Evolutionary conservation across 108 stramenopile genomes (phyloP), one percentile per base, ranked within the genome.

Genomic region (Thalassiosira profunda): DNA sequence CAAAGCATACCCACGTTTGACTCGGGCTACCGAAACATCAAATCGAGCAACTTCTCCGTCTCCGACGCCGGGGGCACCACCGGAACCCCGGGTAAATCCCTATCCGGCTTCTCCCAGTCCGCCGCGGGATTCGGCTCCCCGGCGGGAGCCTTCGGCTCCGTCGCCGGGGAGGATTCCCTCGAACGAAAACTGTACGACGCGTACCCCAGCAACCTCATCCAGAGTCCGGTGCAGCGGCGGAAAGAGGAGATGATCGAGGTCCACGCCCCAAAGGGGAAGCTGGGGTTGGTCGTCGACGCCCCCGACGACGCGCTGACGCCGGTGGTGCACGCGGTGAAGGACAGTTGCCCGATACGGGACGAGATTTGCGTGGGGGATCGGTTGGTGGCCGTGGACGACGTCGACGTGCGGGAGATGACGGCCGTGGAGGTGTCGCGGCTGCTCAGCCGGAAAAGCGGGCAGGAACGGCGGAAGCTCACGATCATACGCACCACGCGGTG

Each of bases 31-130:
- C n/a, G n/a, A n/a, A n/a, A n/a, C n/a, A n/a, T n/a, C n/a, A n/a
- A n/a, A 53, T 10, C 44, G n/a, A 9, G 68, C 34, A 59, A 71
- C 55, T 76, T 58, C 44, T 72, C 74, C 54, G 40, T 76, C 20
- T 80, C 79, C 30, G 79, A 72, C 43, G 79, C 79, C 5, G 79
- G 75, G 8, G 79, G 79, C 5, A 80, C 79, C 8, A 43, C 75
- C 6, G 78, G 77, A 6, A 45, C 58, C n/a, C 58, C 46, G 35
- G 43, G 49, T 18, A 62, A 64, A 41, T 59, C 57, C 29, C 44
- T 57, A 42, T n/a, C 43, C n/a, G 49, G 43, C 37, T 58, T 58
- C 21, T 41, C 58, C 2, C 31, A 34, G 1, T 14, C 48, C 48
- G 31, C 43, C 31, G 15, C 46, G 2, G 63, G 43, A 52, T 46